phyloP scores from a whole-genome alignment of 495 filamentous ascomycete genomes.

The Podospora australis region DNA sequence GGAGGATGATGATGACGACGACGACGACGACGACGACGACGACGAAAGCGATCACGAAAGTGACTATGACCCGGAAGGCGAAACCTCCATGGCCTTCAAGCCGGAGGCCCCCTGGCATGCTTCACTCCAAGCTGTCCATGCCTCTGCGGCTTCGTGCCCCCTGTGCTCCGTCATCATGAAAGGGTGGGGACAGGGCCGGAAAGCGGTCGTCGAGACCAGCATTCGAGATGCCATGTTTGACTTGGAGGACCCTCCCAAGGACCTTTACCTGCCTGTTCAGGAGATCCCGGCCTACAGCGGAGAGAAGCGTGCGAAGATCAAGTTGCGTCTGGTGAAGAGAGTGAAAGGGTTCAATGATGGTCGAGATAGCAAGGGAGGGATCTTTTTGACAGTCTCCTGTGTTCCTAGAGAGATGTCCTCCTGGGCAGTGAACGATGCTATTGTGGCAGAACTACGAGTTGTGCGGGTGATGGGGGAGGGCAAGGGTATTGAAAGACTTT shows the following conservation, averaged over 20 bases:
- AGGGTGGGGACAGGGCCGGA: slow-evolving; percentile 16
- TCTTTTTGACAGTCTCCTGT: too few relatives aligned
- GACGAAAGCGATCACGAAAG: too few relatives aligned
- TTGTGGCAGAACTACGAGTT: slow-evolving; percentile 10
- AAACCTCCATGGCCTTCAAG: too few relatives aligned
- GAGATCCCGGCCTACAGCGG: slow-evolving; percentile 14
- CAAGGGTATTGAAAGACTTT: background rate
- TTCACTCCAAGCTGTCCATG: slow-evolving; percentile 8
- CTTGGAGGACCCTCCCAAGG: slow-evolving; percentile 7
- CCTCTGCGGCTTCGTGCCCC: slow-evolving; percentile 9
- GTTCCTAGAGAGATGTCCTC: background rate
- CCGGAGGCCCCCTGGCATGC: slow-evolving; percentile 10
- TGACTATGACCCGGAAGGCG: too few relatives aligned
- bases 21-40: too few relatives aligned
- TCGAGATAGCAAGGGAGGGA: background rate
- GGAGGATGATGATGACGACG: too few relatives aligned
- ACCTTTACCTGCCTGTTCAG: slow-evolving; percentile 10
- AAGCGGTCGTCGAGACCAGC: slow-evolving; percentile 2
- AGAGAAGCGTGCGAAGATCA: background rate
- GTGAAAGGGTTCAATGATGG: slow-evolving; percentile 2
- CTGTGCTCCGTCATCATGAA: slow-evolving; percentile 13
- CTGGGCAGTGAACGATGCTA: background rate
- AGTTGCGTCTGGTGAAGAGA: slow-evolving; percentile 1
- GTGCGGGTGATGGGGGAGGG: background rate
- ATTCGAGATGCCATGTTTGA: slow-evolving; percentile 7